Conservation (phyloP, 1,284 basidiomycete species). For the Cryptococcus deneoformans region DNA sequence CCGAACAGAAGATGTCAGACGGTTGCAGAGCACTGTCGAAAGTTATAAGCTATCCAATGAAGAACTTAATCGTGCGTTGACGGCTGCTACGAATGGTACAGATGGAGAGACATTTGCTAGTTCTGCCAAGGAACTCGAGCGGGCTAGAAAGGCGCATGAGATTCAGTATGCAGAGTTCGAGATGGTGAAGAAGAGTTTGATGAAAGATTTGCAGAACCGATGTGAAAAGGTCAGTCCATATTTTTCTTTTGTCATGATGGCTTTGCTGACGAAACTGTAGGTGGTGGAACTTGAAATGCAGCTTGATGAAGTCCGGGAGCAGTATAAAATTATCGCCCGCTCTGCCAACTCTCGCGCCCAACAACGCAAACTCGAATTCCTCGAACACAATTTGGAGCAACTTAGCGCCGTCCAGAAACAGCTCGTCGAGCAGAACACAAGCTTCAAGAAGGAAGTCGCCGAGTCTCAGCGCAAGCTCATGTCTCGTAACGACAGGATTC, state of each 20-base stretch:
- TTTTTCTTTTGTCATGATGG: neutral
- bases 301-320: slow-evolving; percentile 97
- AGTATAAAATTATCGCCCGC: slow-evolving; percentile 97
- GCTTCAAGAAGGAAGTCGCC: slow-evolving; percentile 96
- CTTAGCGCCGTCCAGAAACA: slow-evolving; percentile 88
- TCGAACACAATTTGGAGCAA: slow-evolving; percentile 96
- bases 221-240: slow-evolving; percentile 65
- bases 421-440: slow-evolving; percentile 98
- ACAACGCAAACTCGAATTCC: slow-evolving; percentile 98
- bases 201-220: slow-evolving; percentile 98
- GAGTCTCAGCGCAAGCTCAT: slow-evolving; percentile 95
- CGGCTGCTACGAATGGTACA: slow-evolving; percentile 92
- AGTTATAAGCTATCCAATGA: slow-evolving; percentile 95
- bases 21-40: slow-evolving; percentile 81
- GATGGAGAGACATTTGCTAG: slow-evolving; percentile 95
- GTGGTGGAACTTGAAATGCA: slow-evolving; percentile 99
- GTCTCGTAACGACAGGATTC: slow-evolving; percentile 95
- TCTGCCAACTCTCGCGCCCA: slow-evolving; percentile 95
- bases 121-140: slow-evolving; percentile 94
- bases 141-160: slow-evolving; percentile 94
- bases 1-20: slow-evolving; percentile 79
- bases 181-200: slow-evolving; percentile 96
- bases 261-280: slow-evolving; percentile 51
- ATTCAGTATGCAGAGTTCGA: slow-evolving; percentile 98
- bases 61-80: slow-evolving; percentile 97